Evolutionary conservation across 306 rosid genomes (phyloP), one percentile per base, ranked within the genome.

Genomic region (Lathyrus aphaca): DNA sequence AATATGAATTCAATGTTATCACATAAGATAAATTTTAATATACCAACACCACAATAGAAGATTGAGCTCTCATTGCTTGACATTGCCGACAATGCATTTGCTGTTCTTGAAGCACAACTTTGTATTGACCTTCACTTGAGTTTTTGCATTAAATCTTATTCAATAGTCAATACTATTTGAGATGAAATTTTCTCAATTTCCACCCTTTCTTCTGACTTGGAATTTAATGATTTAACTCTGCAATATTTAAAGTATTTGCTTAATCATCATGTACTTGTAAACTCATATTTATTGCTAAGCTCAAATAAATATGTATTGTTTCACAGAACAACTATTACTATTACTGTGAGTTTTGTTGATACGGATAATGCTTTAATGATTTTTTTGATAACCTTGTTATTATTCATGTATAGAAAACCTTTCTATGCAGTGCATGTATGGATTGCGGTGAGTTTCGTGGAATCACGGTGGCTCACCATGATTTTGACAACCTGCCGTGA

Each of bases 241-340:
- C 17, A 48, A 15, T 43, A 27, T 51, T 75, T 8, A 5, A 7
- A 35, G 62, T 46, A 51, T 60, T 15, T 74, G 39, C 53, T 60
- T 59, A 58, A 25, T 68, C 49, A 19, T 44, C 50, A 10, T 4
- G 8, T 66, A 23, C 50, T 60, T 29, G 16, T 66, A 59, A 16
- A 43, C 35, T 69, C 46, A 49, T 56, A 1, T 21, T 29, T 42
- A 48, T 25, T 51, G 9, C 4, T 27, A 69, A 7, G 40, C 56
- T 48, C 5, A n/a, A 25, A 14, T 70, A 64, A 56, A 55, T 12
- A 32, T 79, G 64, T 64, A n/a, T 53, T 18, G 61, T 73, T 68
- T 30, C 56, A 14, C 43, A 3, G 46, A 3, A 68, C 71, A 69
- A 30, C 54, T 72, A 10, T 25, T 53, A 30, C 54, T 72, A 10